Conservation (phyloP, 352 stramenopile species). For the Phytopythium helicoides region DNA sequence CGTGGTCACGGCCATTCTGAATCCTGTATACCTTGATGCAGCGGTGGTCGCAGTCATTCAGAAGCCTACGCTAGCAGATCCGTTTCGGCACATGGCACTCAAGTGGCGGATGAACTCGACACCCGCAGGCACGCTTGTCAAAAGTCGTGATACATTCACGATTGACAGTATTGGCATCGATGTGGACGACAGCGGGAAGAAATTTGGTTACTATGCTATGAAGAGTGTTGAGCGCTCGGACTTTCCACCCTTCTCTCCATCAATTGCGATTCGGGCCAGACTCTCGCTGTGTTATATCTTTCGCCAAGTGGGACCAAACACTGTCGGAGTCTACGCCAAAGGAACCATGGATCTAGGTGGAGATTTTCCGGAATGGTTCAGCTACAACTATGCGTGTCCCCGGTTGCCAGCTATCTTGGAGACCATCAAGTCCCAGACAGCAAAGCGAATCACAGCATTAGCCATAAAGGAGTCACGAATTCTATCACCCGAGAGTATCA, state of each 20-base stretch:
- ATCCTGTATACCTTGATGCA: conserved; percentile 17
- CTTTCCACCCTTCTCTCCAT: conserved; percentile 15
- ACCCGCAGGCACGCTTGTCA: conserved; percentile 9
- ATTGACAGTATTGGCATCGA: conserved; percentile 33
- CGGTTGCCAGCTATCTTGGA: not conserved
- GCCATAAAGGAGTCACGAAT: no score
- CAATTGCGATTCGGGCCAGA: conserved; percentile 12
- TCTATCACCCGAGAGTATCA: no score
- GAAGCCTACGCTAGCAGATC: conserved; percentile 12
- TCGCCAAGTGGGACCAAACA: conserved; percentile 11
- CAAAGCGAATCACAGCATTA: no score
- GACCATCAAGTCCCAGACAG: not conserved
- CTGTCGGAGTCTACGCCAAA: conserved; percentile 17
- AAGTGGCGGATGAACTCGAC: conserved; percentile 32
- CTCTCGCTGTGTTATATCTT: conserved; percentile 24
- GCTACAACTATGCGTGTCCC: conserved; percentile 2
- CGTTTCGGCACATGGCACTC: conserved; percentile 31
- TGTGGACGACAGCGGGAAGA: conserved; percentile 13
- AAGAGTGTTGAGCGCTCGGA: conserved; percentile 29
- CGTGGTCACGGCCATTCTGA: conserved; percentile 13
- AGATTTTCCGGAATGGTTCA: conserved; percentile 10
- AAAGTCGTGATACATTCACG: conserved; percentile 25
- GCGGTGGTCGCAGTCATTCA: conserved; percentile 24
- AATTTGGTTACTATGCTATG: conserved; percentile 28
- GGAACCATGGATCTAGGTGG: conserved; percentile 15